Base-by-base conservation (phyloP, 352 stramenopile genomes). In the Peronospora destructor region DNA sequence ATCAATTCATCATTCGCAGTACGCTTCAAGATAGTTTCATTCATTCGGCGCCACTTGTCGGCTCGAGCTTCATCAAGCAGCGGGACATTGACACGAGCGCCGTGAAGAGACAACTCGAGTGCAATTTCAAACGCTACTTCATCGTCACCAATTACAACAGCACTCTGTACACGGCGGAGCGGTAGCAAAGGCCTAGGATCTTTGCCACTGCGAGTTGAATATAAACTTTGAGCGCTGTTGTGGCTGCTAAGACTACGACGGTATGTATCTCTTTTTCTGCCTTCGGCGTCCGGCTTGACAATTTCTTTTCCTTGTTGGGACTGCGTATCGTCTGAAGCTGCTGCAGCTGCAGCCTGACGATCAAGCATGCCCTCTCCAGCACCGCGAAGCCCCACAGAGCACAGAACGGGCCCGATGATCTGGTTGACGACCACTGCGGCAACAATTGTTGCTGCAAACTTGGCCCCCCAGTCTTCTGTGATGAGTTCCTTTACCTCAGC, bases 361-460 rank as follows among this genome's bases (percentile, higher is more conserved):
- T 72, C 59, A 11, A 60, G 47, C 44, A 70, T 70, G 16, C 49
- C 68, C 42, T 84, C 75, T 4, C 71, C 75, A 3, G 75, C 68
- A 14, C 57, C 59, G 9, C 57, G 61, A 30, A 84, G 61, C 4
- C 75, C 75, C 7, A 84, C 47, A 3, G 75, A 59, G 45, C 75
- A 86, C 0, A 84, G 40, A 42, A 84, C 71, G 9, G 75, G 75
- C 1, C 75, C 75, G 19, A 86, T 59, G 39, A 86, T 66, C 44
- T 84, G 75, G 56, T 84, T 84, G 28, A 86, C 63, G 23, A 86
- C 73, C 17, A 84, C 68, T 3, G 75, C 75, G 10, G 72, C 68
- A 11, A 86, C 68, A 44, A 86, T 86, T 5, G 75, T 86, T 7
- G 75, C 62, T 4, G 75, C 40, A 23, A 84, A 86, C 47, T 83